Conservation (phyloP, 805 yeast species). For the Kregervanrija delftensis region DNA sequence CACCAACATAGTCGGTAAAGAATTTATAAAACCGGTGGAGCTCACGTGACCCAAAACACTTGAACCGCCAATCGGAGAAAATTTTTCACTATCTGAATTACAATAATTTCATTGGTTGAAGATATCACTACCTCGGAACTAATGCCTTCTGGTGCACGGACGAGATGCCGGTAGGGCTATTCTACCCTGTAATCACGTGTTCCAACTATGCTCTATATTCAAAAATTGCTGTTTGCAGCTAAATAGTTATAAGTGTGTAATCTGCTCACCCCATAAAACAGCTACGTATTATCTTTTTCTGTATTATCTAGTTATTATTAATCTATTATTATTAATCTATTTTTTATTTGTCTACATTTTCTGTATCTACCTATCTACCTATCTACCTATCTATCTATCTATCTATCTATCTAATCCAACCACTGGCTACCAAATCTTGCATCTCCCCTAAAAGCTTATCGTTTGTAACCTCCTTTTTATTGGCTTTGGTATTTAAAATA, state of each 20-base stretch:
- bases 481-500: slow-evolving; percentile 19
- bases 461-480: slow-evolving; percentile 8
- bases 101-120: background rate
- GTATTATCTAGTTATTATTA: background rate
- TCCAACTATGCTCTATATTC: no score
- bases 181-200: no score
- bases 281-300: background rate
- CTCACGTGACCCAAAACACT: no score
- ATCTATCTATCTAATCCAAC: slow-evolving; percentile 6
- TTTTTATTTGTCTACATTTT: no score
- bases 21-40: no score
- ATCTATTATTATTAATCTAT: background rate
- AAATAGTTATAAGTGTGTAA: background rate
- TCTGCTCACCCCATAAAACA: background rate
- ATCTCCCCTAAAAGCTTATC: slow-evolving; percentile 1
- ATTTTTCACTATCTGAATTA: no score
- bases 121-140: background rate
- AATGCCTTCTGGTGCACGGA: background rate
- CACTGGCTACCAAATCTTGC: background rate
- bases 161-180: background rate
- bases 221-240: background rate
- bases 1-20: no score
- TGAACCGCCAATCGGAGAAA: no score
- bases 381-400: background rate
- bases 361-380: background rate